Conservation (phyloP, 352 stramenopile genomes). For the Blastocystis sp. region DNA sequence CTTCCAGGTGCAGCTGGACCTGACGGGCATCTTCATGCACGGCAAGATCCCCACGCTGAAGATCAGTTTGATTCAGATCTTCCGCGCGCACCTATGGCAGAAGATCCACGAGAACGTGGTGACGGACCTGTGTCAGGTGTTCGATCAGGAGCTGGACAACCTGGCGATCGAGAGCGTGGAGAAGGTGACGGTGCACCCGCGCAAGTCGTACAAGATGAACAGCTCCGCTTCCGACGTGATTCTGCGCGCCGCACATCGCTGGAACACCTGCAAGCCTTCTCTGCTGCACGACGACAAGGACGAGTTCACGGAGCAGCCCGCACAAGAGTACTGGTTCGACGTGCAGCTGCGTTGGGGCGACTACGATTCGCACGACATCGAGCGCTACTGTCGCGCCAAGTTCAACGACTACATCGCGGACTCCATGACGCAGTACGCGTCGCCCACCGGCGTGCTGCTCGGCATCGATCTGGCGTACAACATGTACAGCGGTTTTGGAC, state of each 20-base stretch:
- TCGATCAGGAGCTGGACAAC: conserved; percentile 97
- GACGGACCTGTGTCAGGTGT: conserved; percentile 86
- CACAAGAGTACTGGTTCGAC: conserved; percentile 99
- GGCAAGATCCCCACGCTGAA: conserved; percentile 99
- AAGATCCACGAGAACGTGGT: conserved; percentile 95
- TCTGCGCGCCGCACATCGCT: conserved; percentile 98
- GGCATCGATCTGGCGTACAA: conserved; percentile 98
- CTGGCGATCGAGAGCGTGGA: conserved; percentile 99
- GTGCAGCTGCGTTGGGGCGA: conserved; percentile 99
- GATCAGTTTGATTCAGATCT: conserved; percentile 92
- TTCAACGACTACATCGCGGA: conserved; percentile 99
- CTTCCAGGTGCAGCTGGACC: conserved; percentile 98
- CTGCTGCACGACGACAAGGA: conserved; percentile 89
- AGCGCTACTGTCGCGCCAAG: conserved; percentile 96
- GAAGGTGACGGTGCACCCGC: conserved; percentile 98
- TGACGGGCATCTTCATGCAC: conserved; percentile 99
- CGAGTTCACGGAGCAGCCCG: conserved; percentile 90
- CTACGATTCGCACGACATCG: conserved; percentile 99
- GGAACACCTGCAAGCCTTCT: conserved; percentile 85
- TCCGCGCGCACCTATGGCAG: conserved; percentile 98
- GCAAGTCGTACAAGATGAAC: conserved; percentile 99
- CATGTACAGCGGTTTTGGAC: conserved; percentile 97
- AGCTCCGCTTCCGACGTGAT: conserved; percentile 97
- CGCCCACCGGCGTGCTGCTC: conserved; percentile 92
- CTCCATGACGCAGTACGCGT: conserved; percentile 99